phyloP scores from a whole-genome alignment of 1,284 basidiomycete species.

The Rhodotorula mucilaginosa region DNA sequence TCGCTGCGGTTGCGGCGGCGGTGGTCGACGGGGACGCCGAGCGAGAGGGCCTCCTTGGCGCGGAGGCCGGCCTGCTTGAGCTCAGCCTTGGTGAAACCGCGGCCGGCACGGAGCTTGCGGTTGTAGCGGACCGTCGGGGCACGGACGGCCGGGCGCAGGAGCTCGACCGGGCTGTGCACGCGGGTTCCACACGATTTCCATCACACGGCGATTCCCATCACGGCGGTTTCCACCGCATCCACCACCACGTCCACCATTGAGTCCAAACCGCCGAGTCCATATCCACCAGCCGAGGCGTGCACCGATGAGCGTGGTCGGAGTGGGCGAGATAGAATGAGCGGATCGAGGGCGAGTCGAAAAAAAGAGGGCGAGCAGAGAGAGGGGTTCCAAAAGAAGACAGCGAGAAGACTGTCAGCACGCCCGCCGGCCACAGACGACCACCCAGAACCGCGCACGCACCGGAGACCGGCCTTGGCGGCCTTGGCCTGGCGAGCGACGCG shows the following conservation, averaged over 20 bases:
- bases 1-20: constrained; percentile 91
- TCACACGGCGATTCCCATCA: too few species aligned
- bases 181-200: too few species aligned
- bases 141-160: constrained; percentile 95
- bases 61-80: constrained; percentile 95
- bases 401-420: neutral
- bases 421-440: too few species aligned
- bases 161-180: constrained; percentile 66
- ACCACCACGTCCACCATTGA: neutral
- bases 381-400: too few species aligned
- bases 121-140: constrained; percentile 98
- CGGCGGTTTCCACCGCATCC: neutral
- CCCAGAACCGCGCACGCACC: constrained; percentile 23
- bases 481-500: constrained; percentile 89
- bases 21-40: constrained; percentile 97
- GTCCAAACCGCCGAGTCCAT: too few species aligned
- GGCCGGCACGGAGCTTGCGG: constrained; percentile 93
- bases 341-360: neutral
- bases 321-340: neutral
- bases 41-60: constrained; percentile 85
- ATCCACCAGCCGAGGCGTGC: neutral
- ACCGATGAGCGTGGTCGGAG: neutral
- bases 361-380: neutral
- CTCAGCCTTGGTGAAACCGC: constrained; percentile 93
- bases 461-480: constrained; percentile 86